Base-by-base conservation (phyloP, 257 asterid species). In the Primulina huaijiensis region DNA sequence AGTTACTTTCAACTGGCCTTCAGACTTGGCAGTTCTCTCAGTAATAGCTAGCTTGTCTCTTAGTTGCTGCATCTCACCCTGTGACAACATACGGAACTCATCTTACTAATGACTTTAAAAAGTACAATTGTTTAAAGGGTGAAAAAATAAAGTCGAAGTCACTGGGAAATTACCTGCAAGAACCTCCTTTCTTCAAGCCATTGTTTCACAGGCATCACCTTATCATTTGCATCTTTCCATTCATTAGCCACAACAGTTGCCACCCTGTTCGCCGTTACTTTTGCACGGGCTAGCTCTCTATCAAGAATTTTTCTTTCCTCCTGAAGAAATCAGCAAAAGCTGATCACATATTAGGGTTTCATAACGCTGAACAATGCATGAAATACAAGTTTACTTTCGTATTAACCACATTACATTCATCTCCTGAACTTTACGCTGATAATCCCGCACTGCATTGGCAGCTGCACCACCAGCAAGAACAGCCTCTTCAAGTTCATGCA, bases 381-480 rank as follows among this genome's bases (percentile, higher is more conserved):
- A 65, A 74, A 62, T 68, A 67, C 57, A 31, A 72, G 34, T 6
- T 40, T 27, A 52, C 23, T 9, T 16, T 46, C 38, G 52, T 58
- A 25, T 30, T 43, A 23, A 68, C 76, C 68, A 62, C 52, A 76
- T 79, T 86, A 90, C 99, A 80, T 93, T 93, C 95, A 93, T 84
- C 89, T 93, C 99, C 81, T 93, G 99, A 77, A 93, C 94, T 87
- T 93, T 93, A 74, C 99, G 88, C 83, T 93, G 99, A 81, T 93
- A 90, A 83, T 93, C 97, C 71, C 99, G 88, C 11, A 90, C 97
- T 71, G 98, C 97, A 84, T 92, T 92, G 75, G 98, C 97, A 77
- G 98, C 98, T 31, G 98, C 97, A 71, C 98, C 98, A 46, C 98
- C 97, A 74, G 97, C 93, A 78, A 92, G 92, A 77, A 92, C 98